Evolutionary conservation across 257 asterid genomes (phyloP), one percentile per base, ranked within the genome.

Genomic region (Avicennia marina): DNA sequence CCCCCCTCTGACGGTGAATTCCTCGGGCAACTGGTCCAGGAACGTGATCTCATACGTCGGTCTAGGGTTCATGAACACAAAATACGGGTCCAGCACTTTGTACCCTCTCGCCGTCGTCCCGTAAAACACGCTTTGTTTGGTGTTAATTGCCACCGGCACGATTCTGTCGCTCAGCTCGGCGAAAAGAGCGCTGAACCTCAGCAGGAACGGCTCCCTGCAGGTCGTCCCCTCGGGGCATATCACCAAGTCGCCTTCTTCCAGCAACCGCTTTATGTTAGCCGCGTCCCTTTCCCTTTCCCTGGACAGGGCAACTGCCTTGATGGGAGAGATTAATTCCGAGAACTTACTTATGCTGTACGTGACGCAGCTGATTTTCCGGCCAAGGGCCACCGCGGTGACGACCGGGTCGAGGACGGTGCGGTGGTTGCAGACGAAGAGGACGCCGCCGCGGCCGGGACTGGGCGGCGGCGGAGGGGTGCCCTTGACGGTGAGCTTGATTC

Each of bases 401-500:
- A 90, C 84, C 0, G 98, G 98, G 63, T 90, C 96, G 17, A 90
- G 68, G 36, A 87, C 62, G 11, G 96, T 80, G 16, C 96, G 80
- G 78, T 90, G 96, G 84, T 90, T 90, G 87, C 98, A 87, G 2
- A 87, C 83, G 55, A 87, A 78, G 50, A 90, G 72, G 11, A 78
- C 85, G 9, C 97, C 96, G 40, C 85, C 68, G 11, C 61, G 68
- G 6, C 94, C 88, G 0, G 69, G 19, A 0, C 52, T 25, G 0
- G 96, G 95, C 1, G 96, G 89, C 15, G 95, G 95, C 0, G 96
- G 98, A 1, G 90, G 96, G 18, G 69, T 84, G 53, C 98, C 98
- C 57, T 72, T 82, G 13, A 90, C 85, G 0, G 80, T 46, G 2
- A 87, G 72, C 43, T 86, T 90, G 73, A 90, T 90, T 0, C 98